Evolutionary conservation across 108 stramenopile species (phyloP), one percentile per base, ranked within the genome.

Genomic region (Nitzschia palea): DNA sequence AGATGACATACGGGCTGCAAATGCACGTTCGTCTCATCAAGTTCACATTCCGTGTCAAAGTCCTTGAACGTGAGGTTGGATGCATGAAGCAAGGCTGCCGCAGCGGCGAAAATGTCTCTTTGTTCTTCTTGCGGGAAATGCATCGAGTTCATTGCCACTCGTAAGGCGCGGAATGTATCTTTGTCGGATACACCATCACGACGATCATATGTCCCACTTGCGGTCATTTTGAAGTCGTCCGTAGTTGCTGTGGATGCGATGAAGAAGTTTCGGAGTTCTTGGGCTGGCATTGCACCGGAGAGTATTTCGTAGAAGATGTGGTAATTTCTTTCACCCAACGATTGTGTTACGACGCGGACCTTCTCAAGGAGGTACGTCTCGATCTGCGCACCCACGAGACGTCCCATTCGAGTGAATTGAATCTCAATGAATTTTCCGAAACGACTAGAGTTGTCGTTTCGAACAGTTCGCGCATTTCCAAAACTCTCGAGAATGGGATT

Each of bases 401-500:
- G 80, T 4, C 87, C 87, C 22, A 50, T 78, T 40, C 64, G 71
- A 31, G 85, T 79, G 66, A 96, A 90, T 70, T 80, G 80, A 73
- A 98, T 83, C 80, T 97, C 90, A 61, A 96, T 96, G 73, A 95
- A 96, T 58, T 98, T 98, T 20, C 98, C 93, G 65, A 94, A 93
- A 8, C 94, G 84, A 27, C 84, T 83, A 0, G 87, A 89, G 62
- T 93, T 94, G 73, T 95, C 90, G 65, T 95, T 95, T 45, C 94
- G 71, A 12, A 91, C 72, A 8, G 93, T 95, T 70, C 95, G 78
- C 1, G 97, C 97, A 67, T 98, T 98, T 18, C 98, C 98, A 76
- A 97, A 97, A 23, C 93, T 87, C 84, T 98, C 98, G 20, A 97
- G 67, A 47, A 98, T 95, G 0, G 98, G 98, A 73, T 98, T 98